Evolutionary conservation across 108 stramenopile species (phyloP).

Genomic region (Parmales sp.): DNA sequence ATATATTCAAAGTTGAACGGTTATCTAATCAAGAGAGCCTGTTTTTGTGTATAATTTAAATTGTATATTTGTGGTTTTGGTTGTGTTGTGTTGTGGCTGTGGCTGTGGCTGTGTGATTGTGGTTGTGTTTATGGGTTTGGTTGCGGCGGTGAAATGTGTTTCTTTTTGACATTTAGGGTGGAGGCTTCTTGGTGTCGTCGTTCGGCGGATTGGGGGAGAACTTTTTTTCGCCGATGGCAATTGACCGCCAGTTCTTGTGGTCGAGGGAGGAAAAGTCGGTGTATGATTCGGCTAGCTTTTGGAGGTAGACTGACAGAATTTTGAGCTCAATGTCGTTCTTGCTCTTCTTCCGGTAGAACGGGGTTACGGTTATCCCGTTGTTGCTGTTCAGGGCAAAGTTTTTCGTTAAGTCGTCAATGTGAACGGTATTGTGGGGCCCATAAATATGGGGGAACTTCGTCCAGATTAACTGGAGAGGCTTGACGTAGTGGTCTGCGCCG

Average conservation of each 20-base stretch:
- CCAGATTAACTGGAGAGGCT: constrained; percentile 96
- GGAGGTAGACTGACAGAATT: constrained; percentile 47
- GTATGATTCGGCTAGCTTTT: constrained; percentile 35
- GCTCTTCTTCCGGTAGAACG: constrained; percentile 60
- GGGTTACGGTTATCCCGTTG: constrained; percentile 58
- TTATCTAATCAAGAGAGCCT: too few species aligned
- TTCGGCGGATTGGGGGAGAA: not conserved
- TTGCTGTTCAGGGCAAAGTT: constrained; percentile 87
- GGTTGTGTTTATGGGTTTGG: too few species aligned
- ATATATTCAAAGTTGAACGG: too few species aligned
- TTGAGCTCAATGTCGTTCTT: constrained; percentile 38
- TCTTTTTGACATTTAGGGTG: not conserved
- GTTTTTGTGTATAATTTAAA: too few species aligned
- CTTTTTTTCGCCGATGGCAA: not conserved
- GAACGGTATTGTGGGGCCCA: constrained; percentile 73
- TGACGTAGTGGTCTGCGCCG: constrained; percentile 80
- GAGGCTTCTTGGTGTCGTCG: not conserved
- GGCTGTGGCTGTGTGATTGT: too few species aligned
- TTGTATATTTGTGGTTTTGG: not conserved
- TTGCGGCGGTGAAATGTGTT: too few species aligned
- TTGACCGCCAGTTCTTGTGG: not conserved
- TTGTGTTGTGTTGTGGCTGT: not conserved
- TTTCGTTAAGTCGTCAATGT: constrained; percentile 81
- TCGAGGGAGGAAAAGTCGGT: not conserved
- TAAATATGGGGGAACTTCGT: constrained; percentile 70